Evolutionary conservation across 192 early-diverging fungal species (phyloP), one percentile per base, ranked within the genome.

Genomic region (Rhizoclosmatium globosum): DNA sequence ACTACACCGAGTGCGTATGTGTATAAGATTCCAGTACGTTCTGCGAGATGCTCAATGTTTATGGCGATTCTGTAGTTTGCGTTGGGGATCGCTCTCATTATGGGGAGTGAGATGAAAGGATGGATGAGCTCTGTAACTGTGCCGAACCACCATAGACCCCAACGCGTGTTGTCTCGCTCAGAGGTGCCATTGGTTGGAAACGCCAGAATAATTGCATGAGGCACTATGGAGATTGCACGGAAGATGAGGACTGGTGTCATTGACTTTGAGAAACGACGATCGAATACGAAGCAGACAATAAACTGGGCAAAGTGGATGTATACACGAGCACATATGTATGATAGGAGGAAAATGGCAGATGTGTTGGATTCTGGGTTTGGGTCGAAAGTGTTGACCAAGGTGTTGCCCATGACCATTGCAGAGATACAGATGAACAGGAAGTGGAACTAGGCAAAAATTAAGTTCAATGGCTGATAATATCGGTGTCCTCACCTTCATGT

Each of bases 21-120:
- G 47, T 23, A 68, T 17, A 68, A 45, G 7, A 45, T 45, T 1
- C 67, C 67, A 11, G 42, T 13, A 19, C 67, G 67, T 38, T 68
- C 67, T 1, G 67, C 67, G 15, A 68, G 17, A 31, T 68, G 67
- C 44, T 68, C 67, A 31, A 68, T 68, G 6, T 68, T n/a, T n/a
- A n/a, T n/a, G n/a, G n/a, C n/a, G n/a, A n/a, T n/a, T n/a, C n/a
- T n/a, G n/a, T n/a, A n/a, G n/a, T n/a, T n/a, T n/a, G n/a, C n/a
- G n/a, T n/a, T n/a, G n/a, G n/a, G n/a, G n/a, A n/a, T n/a, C n/a
- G n/a, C n/a, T n/a, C n/a, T n/a, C n/a, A n/a, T n/a, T n/a, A n/a
- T n/a, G n/a, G n/a, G n/a, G n/a, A n/a, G n/a, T n/a, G n/a, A n/a
- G n/a, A n/a, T n/a, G n/a, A n/a, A n/a, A n/a, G n/a, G n/a, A n/a